Evolutionary conservation across 805 yeast genomes (phyloP).

Genomic region (Myxozyma mucilagina): DNA sequence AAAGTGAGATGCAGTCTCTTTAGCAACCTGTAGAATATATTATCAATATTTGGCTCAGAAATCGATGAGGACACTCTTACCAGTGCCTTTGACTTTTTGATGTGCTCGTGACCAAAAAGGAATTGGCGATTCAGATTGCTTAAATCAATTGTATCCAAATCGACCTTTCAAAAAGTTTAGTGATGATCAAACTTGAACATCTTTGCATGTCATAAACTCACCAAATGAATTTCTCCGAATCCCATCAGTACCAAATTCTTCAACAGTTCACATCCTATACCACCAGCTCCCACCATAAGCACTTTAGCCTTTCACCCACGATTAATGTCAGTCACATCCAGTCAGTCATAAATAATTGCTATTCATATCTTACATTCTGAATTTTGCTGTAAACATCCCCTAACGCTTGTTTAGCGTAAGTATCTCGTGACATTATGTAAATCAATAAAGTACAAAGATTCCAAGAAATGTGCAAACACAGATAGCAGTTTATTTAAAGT

Average conservation of each 20-base stretch:
- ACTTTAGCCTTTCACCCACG: slow-evolving; percentile 47
- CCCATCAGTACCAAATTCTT: slow-evolving; percentile 78
- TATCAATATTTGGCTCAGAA: neutral
- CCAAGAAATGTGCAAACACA: neutral
- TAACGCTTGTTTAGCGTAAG: slow-evolving; percentile 1
- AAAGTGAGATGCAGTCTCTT: slow-evolving; percentile 74
- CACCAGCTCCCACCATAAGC: slow-evolving; percentile 91
- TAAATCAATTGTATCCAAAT: slow-evolving; percentile 90
- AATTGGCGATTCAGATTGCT: slow-evolving; percentile 93
- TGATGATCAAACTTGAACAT: neutral
- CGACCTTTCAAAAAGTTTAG: slow-evolving; percentile 47
- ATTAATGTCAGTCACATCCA: neutral
- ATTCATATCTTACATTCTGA: neutral
- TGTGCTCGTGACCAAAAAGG: slow-evolving; percentile 83
- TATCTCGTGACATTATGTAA: neutral
- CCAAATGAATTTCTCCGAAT: slow-evolving; percentile 82
- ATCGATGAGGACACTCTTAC: slow-evolving; percentile 37
- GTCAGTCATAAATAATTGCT: neutral
- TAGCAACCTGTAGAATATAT: slow-evolving; percentile 53
- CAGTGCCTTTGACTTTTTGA: slow-evolving; percentile 79
- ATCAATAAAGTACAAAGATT: too few relatives aligned
- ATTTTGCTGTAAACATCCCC: slow-evolving; percentile 4
- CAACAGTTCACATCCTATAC: slow-evolving; percentile 89
- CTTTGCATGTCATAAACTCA: slow-evolving; percentile 9
- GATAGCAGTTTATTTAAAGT: neutral